Conservation (phyloP, 371 early-diverging fungal species). For the Batrachochytrium dendrobatidis region DNA sequence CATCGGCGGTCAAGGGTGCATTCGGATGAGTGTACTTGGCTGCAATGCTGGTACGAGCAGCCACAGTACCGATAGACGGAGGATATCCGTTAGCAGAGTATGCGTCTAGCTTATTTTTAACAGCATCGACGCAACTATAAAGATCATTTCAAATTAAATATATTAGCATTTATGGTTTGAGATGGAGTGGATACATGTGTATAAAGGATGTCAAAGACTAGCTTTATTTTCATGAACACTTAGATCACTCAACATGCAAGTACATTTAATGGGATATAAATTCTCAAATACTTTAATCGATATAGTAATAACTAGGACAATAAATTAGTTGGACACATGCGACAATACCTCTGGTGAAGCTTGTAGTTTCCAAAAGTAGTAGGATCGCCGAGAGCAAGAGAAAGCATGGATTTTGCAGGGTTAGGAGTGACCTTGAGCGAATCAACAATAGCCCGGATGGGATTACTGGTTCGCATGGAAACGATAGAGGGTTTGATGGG, state of each 20-base stretch:
- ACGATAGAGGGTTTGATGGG: constrained; percentile 27
- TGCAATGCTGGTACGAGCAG: constrained; percentile 75
- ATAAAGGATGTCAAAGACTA: neutral
- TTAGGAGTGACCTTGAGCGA: constrained; percentile 63
- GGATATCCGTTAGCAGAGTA: constrained; percentile 78
- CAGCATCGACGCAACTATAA: constrained; percentile 51
- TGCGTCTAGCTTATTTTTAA: constrained; percentile 55
- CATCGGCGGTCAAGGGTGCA: constrained; percentile 62
- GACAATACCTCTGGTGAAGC: constrained; percentile 52
- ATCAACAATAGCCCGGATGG: constrained; percentile 82
- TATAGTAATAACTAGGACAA: too few species aligned
- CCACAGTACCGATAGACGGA: constrained; percentile 66
- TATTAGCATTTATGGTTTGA: too few species aligned
- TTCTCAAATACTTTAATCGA: too few species aligned
- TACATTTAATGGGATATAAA: too few species aligned
- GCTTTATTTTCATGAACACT: neutral
- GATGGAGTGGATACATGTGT: neutral
- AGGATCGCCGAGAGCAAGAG: constrained; percentile 84
- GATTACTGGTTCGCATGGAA: constrained; percentile 74
- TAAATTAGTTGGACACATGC: too few species aligned
- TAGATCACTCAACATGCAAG: neutral
- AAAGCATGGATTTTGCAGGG: constrained; percentile 62
- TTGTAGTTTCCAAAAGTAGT: constrained; percentile 89
- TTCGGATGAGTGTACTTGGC: constrained; percentile 51
- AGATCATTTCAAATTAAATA: constrained; percentile 2